Conservation (phyloP, 495 filamentous ascomycete species). For the Annulohypoxylon nitens region DNA sequence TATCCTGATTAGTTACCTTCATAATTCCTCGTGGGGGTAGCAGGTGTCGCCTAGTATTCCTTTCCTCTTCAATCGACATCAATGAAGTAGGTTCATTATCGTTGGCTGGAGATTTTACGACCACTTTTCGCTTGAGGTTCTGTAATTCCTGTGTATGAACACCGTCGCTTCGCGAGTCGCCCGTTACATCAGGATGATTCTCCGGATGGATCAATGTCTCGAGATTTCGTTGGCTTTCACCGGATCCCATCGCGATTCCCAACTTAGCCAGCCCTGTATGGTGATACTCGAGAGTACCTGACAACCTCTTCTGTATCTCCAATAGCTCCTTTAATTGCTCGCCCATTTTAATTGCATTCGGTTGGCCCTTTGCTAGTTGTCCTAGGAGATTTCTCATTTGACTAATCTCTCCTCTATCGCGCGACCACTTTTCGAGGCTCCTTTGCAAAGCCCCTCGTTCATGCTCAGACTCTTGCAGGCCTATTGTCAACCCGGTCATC, state of each 20-base stretch:
- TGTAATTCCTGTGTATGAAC: slow-evolving; percentile 12
- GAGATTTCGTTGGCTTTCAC: not conserved
- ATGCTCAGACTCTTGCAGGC: slow-evolving; percentile 35
- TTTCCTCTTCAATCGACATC: slow-evolving; percentile 57
- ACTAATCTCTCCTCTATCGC: slow-evolving; percentile 40
- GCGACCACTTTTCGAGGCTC: slow-evolving; percentile 45
- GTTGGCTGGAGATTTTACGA: slow-evolving; percentile 55
- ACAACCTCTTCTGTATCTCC: slow-evolving; percentile 43
- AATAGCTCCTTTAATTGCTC: slow-evolving; percentile 38
- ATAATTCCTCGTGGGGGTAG: slow-evolving; percentile 56
- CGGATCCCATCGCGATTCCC: slow-evolving; percentile 1
- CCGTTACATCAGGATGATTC: not conserved
- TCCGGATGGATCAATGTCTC: not conserved
- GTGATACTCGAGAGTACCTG: slow-evolving; percentile 42
- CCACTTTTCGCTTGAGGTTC: slow-evolving; percentile 51
- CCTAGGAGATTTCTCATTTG: slow-evolving; percentile 44
- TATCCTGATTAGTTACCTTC: slow-evolving; percentile 48
- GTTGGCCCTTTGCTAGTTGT: slow-evolving; percentile 39
- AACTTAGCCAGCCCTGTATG: slow-evolving; percentile 19
- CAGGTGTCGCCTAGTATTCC: slow-evolving; percentile 50
- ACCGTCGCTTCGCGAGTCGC: not conserved
- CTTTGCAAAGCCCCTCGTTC: slow-evolving; percentile 30
- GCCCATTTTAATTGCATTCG: slow-evolving; percentile 33
- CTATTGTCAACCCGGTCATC: slow-evolving; percentile 25
- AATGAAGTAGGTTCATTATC: slow-evolving; percentile 43